A percentile compares a stretch with the other conserved stretches of the same genome.
Conservation (phyloP, 2,329 filamentous ascomycete species). For the Parascedosporium putredinis region DNA sequence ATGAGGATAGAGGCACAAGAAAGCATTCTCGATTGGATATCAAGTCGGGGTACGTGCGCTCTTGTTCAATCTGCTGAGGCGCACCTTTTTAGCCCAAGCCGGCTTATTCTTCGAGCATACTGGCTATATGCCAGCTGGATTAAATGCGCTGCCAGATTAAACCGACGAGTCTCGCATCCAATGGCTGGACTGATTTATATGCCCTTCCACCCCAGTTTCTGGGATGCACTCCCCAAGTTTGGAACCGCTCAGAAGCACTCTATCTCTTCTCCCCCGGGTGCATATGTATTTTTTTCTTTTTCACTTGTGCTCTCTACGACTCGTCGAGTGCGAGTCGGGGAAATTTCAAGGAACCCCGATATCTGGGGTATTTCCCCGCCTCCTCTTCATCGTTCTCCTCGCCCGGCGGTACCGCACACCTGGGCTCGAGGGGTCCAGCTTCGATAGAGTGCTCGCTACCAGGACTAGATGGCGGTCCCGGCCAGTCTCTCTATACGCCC, state of each 20-base stretch:
- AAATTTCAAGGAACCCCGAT: not conserved
- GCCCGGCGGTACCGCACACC: not conserved
- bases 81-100: not conserved
- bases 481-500: too few species aligned
- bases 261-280: too few species aligned
- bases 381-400: too few species aligned
- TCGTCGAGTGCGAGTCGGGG: too few species aligned
- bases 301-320: not conserved
- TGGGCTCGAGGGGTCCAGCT: not conserved
- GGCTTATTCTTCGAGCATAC: constrained; percentile 1
- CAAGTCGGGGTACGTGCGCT: too few species aligned
- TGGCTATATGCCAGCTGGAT: constrained; percentile 1
- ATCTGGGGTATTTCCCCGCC: not conserved
- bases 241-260: not conserved
- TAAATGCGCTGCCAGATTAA: not conserved
- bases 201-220: too few species aligned
- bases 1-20: too few species aligned
- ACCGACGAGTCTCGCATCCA: not conserved
- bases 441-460: not conserved
- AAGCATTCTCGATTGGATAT: too few species aligned
- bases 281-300: not conserved
- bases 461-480: too few species aligned
- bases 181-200: too few species aligned
- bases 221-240: not conserved
- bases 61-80: too few species aligned